Percentiles rank a stretch among this genome's conserved stretches.
These are phyloP conservation scores for Pugionium cornutum DNA, from an alignment of 345 rosid species.

Conservation along the genomic window DNA sequence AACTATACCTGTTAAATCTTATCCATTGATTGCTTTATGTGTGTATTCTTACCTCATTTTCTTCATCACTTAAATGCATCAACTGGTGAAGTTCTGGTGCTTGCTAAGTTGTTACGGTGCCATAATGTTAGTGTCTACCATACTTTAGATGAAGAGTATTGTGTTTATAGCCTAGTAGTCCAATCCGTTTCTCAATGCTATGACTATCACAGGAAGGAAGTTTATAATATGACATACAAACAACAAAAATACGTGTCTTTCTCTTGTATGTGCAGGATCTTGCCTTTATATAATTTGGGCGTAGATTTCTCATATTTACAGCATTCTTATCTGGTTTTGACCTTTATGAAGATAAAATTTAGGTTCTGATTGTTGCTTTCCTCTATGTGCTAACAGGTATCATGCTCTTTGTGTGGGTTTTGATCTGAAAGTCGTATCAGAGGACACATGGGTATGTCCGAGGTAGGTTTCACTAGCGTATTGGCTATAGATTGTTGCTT, in stretches of 20 bases:
- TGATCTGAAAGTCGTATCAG: constrained; percentile 78
- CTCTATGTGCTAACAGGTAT: constrained; percentile 61
- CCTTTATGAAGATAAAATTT: not conserved
- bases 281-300: constrained; percentile 3
- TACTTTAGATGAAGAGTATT: constrained; percentile 1
- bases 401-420: constrained; percentile 98
- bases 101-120: constrained; percentile 18
- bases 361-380: constrained; percentile 32
- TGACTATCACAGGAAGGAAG: not conserved
- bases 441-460: constrained; percentile 94
- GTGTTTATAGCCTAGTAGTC: not conserved
- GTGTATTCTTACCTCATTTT: not conserved
- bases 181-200: constrained; percentile 4
- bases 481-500: constrained; percentile 34
- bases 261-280: constrained; percentile 9
- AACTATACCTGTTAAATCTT: constrained; percentile 35
- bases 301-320: constrained; percentile 22
- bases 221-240: constrained; percentile 5
- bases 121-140: constrained; percentile 7
- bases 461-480: constrained; percentile 55
- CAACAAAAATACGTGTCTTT: not conserved
- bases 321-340: constrained; percentile 12
- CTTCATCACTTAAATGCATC: constrained; percentile 7
- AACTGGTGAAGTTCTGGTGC: constrained; percentile 21
- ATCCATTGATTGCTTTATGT: constrained; percentile 2